These are phyloP conservation scores for Ormosia emarginata DNA, from an alignment of 306 rosid genomes.

Conservation along the genomic window DNA sequence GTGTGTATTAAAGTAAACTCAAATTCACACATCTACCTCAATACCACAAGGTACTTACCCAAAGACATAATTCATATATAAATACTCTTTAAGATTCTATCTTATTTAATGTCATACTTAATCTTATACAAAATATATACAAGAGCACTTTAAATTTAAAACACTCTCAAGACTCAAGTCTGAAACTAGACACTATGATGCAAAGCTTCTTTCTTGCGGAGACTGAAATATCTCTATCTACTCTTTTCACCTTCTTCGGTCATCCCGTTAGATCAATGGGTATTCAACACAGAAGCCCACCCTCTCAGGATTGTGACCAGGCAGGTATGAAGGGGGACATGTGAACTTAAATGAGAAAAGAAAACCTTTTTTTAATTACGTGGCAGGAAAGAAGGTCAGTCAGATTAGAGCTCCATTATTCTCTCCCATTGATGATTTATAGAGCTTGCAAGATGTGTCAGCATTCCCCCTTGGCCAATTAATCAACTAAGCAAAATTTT, in stretches of 20 bases:
- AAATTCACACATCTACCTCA: too few species aligned
- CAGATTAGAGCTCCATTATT: constrained; percentile 21
- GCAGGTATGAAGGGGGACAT: constrained; percentile 25
- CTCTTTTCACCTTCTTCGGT: constrained; percentile 90
- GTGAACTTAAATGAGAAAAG: constrained; percentile 34
- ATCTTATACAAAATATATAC: too few species aligned
- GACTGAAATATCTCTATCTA: constrained; percentile 95
- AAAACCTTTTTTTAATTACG: constrained; percentile 43
- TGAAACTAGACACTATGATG: constrained; percentile 69
- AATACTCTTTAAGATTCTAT: too few species aligned
- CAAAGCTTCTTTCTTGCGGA: constrained; percentile 98
- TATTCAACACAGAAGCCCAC: constrained; percentile 96
- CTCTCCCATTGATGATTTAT: constrained; percentile 18
- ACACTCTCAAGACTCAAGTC: too few species aligned
- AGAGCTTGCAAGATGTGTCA: too few species aligned
- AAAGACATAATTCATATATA: too few species aligned
- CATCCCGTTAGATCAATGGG: constrained; percentile 92
- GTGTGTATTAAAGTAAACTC: too few species aligned
- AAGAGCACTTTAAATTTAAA: too few species aligned
- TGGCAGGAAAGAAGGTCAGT: constrained; percentile 86
- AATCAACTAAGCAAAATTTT: too few species aligned
- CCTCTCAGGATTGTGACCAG: constrained; percentile 72
- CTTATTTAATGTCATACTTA: too few species aligned
- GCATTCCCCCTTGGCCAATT: too few species aligned
- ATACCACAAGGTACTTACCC: too few species aligned